A percentile compares a stretch with the other conserved stretches of the same genome.
Conservation (phyloP, 306 rosid species). For the Pterocarpus macrocarpus region DNA sequence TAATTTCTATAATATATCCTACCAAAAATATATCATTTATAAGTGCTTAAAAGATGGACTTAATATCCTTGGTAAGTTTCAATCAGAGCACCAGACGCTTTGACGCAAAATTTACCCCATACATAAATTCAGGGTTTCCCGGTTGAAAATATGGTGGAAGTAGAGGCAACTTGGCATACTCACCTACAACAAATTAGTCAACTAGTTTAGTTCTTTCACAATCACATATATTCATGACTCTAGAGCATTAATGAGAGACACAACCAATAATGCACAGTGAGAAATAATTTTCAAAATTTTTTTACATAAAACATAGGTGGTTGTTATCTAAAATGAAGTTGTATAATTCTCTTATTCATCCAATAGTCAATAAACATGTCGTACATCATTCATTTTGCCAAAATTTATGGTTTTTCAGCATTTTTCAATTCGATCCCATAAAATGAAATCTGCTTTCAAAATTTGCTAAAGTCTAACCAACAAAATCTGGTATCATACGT, state of each 20-base stretch:
- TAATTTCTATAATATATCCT: background rate
- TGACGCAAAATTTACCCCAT: slow-evolving; percentile 73
- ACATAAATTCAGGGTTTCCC: slow-evolving; percentile 18
- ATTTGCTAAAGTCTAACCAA: slow-evolving; percentile 32
- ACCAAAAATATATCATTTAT: too few species aligned
- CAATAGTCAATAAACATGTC: too few species aligned
- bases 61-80: slow-evolving; percentile 52
- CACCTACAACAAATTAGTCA: slow-evolving; percentile 48
- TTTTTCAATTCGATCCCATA: too few species aligned
- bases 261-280: too few species aligned
- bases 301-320: too few species aligned
- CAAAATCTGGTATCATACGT: slow-evolving; percentile 52
- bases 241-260: background rate
- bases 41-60: background rate
- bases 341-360: too few species aligned
- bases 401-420: too few species aligned
- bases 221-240: too few species aligned
- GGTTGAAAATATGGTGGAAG: slow-evolving; percentile 62
- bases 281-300: too few species aligned
- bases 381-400: too few species aligned
- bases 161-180: slow-evolving; percentile 57
- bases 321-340: too few species aligned
- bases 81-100: slow-evolving; percentile 67
- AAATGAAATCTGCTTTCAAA: background rate
- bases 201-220: background rate